A percentile compares a stretch with the other conserved stretches of the same genome.
phyloP scores from a whole-genome alignment of 2,329 filamentous ascomycete genomes.

The Cryphonectria parasitica region DNA sequence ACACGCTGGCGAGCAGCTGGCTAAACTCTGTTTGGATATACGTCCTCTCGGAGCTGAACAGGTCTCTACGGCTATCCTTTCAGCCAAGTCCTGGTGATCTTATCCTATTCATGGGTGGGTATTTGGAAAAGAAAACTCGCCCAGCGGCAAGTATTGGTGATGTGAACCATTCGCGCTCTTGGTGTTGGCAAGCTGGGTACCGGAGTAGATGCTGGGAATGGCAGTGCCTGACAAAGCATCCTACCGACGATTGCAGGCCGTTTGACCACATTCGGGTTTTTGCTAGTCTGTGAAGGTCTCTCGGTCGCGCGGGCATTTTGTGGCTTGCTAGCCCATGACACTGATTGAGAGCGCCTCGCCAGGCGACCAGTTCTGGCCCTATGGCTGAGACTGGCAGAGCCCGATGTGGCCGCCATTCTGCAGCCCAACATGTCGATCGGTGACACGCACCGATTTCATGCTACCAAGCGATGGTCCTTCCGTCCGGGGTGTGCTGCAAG shows the following conservation, averaged over 20 bases:
- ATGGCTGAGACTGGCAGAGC: slow-evolving; percentile 17
- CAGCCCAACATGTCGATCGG: not conserved
- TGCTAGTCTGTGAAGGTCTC: not conserved
- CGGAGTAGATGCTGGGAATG: not conserved
- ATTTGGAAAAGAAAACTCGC: not conserved
- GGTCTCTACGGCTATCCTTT: slow-evolving; percentile 1
- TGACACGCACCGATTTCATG: not conserved
- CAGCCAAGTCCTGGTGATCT: not conserved
- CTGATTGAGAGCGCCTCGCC: slow-evolving; percentile 18
- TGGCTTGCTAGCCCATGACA: slow-evolving; percentile 20
- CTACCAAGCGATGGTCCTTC: not conserved
- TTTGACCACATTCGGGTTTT: not conserved
- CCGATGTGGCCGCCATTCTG: slow-evolving; percentile 4
- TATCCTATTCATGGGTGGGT: not conserved
- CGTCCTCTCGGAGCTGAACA: slow-evolving; percentile 1
- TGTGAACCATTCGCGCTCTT: not conserved
- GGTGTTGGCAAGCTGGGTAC: too few species aligned
- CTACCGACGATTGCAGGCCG: slow-evolving; percentile 18
- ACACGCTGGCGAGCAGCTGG: not conserved
- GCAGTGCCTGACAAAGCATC: not conserved
- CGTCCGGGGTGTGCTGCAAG: slow-evolving; percentile 2
- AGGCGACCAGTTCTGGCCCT: slow-evolving; percentile 18
- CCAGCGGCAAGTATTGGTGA: not conserved
- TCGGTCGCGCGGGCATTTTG: slow-evolving; percentile 9
- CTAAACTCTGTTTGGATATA: not conserved